A percentile compares a stretch with the other conserved stretches of the same genome.
These are phyloP conservation scores for Phylloboletellus chloephorus DNA, from an alignment of 1,284 basidiomycete species.

Conservation along the genomic window DNA sequence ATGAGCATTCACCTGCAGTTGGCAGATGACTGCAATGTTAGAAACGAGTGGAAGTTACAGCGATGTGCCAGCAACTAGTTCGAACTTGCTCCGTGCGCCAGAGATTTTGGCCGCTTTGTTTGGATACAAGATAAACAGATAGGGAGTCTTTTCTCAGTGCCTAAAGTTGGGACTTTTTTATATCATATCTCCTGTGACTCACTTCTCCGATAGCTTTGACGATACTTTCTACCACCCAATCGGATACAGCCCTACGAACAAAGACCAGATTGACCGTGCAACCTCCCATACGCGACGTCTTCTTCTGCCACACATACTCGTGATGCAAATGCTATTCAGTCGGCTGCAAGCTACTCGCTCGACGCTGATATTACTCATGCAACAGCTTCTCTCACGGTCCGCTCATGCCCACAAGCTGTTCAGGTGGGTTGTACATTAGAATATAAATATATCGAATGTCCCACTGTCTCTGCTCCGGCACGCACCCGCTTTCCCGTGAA, in stretches of 20 bases:
- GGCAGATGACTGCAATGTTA: slow-evolving; percentile 81
- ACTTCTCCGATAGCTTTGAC: slow-evolving; percentile 50
- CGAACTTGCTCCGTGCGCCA: slow-evolving; percentile 79
- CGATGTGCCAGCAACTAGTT: slow-evolving; percentile 80
- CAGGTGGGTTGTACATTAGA: slow-evolving; percentile 49
- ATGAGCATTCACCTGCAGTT: slow-evolving; percentile 74
- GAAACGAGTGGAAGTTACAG: slow-evolving; percentile 76
- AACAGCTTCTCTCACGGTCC: slow-evolving; percentile 80
- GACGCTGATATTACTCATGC: slow-evolving; percentile 81
- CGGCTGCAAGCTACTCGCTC: slow-evolving; percentile 89
- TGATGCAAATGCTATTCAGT: slow-evolving; percentile 89
- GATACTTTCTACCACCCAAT: slow-evolving; percentile 88
- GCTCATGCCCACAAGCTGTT: slow-evolving; percentile 60
- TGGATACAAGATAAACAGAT: slow-evolving; percentile 68
- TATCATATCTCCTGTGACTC: slow-evolving; percentile 6
- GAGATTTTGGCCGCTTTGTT: slow-evolving; percentile 90
- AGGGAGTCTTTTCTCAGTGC: slow-evolving; percentile 77
- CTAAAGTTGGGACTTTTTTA: slow-evolving; percentile 59
- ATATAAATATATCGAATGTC: slow-evolving; percentile 2
- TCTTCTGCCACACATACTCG: slow-evolving; percentile 77
- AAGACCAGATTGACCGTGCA: slow-evolving; percentile 74
- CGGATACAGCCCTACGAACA: slow-evolving; percentile 89
- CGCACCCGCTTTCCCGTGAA: slow-evolving; percentile 89
- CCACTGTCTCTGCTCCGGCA: slow-evolving; percentile 44
- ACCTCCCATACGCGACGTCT: slow-evolving; percentile 68